Percentiles rank a stretch among this genome's conserved stretches.
These are phyloP conservation scores for Dictyostelium intermedium DNA, from an alignment of 78 protist species.

Conservation along the genomic window DNA sequence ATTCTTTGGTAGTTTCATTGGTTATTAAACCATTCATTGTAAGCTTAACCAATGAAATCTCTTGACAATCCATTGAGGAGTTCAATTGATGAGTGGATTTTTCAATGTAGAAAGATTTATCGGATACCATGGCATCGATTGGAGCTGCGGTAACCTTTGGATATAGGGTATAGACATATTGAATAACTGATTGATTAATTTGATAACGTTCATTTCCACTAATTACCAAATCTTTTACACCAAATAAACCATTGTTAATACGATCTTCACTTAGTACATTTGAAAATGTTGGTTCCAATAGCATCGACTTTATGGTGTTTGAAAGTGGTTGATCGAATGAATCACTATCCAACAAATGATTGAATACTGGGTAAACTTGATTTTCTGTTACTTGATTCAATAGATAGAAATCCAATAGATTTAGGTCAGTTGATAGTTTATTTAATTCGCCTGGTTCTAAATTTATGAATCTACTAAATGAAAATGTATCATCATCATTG, in stretches of 20 bases:
- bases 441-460: slow-evolving; percentile 57
- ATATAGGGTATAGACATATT: slow-evolving; percentile 21
- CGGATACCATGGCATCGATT: slow-evolving; percentile 22
- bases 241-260: not conserved
- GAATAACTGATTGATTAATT: not conserved
- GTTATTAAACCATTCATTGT: not conserved
- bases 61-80: not conserved
- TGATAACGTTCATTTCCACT: slow-evolving; percentile 3
- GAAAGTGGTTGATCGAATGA: not conserved
- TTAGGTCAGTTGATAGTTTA: not conserved
- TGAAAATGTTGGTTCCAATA: slow-evolving; percentile 50
- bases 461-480: slow-evolving; percentile 45
- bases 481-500: not conserved
- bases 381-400: not conserved
- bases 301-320: slow-evolving; percentile 7
- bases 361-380: not conserved
- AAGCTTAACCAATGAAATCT: not conserved
- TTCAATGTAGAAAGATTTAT: slow-evolving; percentile 8
- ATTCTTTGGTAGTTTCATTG: not conserved
- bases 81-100: not conserved
- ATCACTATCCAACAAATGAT: not conserved
- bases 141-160: slow-evolving; percentile 50
- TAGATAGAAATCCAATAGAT: slow-evolving; percentile 8
- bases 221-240: not conserved
- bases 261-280: not conserved